Percentiles rank a stretch among this genome's conserved stretches.
These are phyloP conservation scores for Suhomyces terraborum DNA, from an alignment of 1,139 yeast genomes.

Conservation along the genomic window DNA sequence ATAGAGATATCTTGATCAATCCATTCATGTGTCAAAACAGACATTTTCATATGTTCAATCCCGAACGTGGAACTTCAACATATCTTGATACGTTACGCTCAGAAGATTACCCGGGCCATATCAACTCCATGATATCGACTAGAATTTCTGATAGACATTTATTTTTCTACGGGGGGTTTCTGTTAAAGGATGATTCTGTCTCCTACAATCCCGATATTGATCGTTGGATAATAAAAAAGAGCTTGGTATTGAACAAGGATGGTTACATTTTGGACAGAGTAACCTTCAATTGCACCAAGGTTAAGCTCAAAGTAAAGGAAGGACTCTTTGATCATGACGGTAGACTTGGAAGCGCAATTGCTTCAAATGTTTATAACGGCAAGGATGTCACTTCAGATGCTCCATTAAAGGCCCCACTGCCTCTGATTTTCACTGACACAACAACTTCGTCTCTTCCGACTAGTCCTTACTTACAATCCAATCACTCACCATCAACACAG, in stretches of 20 bases:
- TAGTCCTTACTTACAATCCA: conserved; percentile 7
- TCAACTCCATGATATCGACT: conserved; percentile 33
- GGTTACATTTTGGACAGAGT: conserved; percentile 41
- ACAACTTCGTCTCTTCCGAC: conserved; percentile 5
- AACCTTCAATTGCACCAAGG: conserved; percentile 35
- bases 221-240: conserved; percentile 42
- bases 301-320: conserved; percentile 26
- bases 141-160: conserved; percentile 39
- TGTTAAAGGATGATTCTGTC: conserved; percentile 28
- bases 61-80: conserved; percentile 37
- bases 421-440: conserved; percentile 15
- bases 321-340: conserved; percentile 12
- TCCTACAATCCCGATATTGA: conserved; percentile 27
- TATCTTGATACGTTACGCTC: conserved; percentile 30
- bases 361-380: conserved; percentile 23
- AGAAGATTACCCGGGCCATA: conserved; percentile 30
- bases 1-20: conserved; percentile 35
- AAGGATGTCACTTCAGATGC: conserved; percentile 6
- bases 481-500: conserved; percentile 2
- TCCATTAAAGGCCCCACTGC: conserved; percentile 25
- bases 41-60: conserved; percentile 32
- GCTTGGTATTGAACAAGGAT: conserved; percentile 34
- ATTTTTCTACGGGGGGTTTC: conserved; percentile 48
- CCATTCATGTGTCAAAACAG: conserved; percentile 38
- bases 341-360: conserved; percentile 19